These are phyloP conservation scores for Trichopus zeylanicus DNA, from an alignment of 116 monocot genomes.

Conservation along the genomic window DNA sequence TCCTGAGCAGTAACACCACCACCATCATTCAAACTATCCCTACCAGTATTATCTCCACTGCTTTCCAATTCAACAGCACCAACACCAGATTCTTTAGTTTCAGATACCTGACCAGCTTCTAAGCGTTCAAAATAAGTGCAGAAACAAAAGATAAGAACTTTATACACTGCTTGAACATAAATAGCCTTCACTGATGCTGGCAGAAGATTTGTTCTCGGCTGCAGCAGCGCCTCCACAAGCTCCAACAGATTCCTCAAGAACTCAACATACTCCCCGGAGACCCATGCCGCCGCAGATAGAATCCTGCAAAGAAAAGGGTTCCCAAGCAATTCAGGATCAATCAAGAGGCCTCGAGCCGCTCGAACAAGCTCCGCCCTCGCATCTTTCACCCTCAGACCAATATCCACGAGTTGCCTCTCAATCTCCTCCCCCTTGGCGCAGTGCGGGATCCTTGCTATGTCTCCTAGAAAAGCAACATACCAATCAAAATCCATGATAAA, in stretches of 20 bases:
- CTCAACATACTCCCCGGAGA: conserved; percentile 78
- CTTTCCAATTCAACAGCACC: too few relatives aligned
- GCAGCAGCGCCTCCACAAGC: conserved; percentile 79
- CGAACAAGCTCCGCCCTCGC: conserved; percentile 68
- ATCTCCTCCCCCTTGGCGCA: conserved; percentile 69
- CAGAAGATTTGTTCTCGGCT: conserved; percentile 64
- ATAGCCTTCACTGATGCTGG: conserved; percentile 60
- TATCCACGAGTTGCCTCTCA: conserved; percentile 76
- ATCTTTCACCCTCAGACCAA: conserved; percentile 76
- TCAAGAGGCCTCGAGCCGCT: conserved; percentile 59
- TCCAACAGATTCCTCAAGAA: conserved; percentile 68
- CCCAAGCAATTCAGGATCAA: conserved; percentile 82
- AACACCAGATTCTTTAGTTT: not conserved
- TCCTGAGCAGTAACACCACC: not conserved
- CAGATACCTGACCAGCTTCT: conserved; percentile 4
- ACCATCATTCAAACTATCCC: conserved; percentile 11
- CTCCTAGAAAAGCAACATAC: conserved; percentile 72
- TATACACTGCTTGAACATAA: conserved; percentile 77
- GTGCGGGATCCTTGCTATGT: conserved; percentile 62
- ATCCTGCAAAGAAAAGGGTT: conserved; percentile 59
- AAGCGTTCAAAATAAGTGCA: conserved; percentile 28
- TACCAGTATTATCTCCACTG: conserved; percentile 1
- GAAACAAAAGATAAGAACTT: conserved; percentile 53
- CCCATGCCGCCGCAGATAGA: conserved; percentile 75
- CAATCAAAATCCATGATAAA: conserved; percentile 87